Conservation (phyloP, 2,329 filamentous ascomycete species). For the Nothopassalora personata region DNA sequence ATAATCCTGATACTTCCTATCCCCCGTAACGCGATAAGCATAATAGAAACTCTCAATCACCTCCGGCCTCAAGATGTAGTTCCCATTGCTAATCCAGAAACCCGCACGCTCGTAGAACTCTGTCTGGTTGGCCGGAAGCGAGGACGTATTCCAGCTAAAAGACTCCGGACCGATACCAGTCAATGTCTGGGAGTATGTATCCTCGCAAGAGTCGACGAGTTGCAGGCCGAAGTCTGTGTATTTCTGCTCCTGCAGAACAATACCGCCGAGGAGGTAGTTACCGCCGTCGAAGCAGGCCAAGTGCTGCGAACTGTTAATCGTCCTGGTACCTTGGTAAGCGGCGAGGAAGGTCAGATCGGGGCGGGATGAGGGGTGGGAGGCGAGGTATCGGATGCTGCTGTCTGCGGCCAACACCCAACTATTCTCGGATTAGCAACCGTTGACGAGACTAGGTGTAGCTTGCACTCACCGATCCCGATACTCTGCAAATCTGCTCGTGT, state of each 20-base stretch:
- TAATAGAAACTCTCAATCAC: constrained; percentile 25
- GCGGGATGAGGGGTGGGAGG: constrained; percentile 60
- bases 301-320: constrained; percentile 40
- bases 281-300: constrained; percentile 79
- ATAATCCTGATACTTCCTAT: constrained; percentile 19
- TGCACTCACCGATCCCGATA: constrained; percentile 55
- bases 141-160: constrained; percentile 37
- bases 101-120: constrained; percentile 62
- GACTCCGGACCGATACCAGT: constrained; percentile 72
- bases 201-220: constrained; percentile 67
- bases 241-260: constrained; percentile 58
- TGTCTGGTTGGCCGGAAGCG: constrained; percentile 35
- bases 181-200: constrained; percentile 62
- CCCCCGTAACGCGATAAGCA: constrained; percentile 20
- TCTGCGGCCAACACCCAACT: constrained; percentile 69
- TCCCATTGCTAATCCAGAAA: constrained; percentile 60
- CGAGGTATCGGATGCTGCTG: constrained; percentile 66
- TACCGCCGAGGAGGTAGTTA: constrained; percentile 76
- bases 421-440: not conserved
- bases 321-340: constrained; percentile 46
- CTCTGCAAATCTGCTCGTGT: constrained; percentile 54
- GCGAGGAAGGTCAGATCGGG: constrained; percentile 70
- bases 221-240: constrained; percentile 70
- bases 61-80: constrained; percentile 61
- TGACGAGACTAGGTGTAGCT: not conserved